Base-by-base conservation (phyloP, 164 flowering plant genomes). In the Hamamelis virginiana region DNA sequence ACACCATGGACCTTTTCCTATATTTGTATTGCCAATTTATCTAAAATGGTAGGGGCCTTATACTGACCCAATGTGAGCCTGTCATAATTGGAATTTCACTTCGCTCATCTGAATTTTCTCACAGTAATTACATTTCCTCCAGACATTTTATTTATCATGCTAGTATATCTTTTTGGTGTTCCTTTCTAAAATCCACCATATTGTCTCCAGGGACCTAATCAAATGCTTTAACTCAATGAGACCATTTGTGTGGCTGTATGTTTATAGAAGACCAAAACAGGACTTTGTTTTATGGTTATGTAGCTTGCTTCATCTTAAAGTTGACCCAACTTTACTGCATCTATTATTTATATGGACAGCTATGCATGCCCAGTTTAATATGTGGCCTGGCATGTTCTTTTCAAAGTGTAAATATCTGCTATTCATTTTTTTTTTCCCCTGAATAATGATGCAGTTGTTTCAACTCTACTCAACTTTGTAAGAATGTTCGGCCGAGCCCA, bases 391-490 rank as follows among this genome's bases (percentile, higher is more conserved):
- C 5, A n/a, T 8, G 19, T 18, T 59, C 11, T 5, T 33, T 15
- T 38, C n/a, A 22, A 59, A 59, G 22, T 6, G 38, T 16, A 21
- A 59, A n/a, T 19, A 21, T 19, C 1, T 50, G 18, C 21, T 45
- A 9, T 51, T 19, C 33, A 55, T 4, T 62, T 41, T 45, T 2
- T 19, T 52, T 5, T 5, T 57, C 41, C 28, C 23, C n/a, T 45
- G 22, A 27, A 27, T 47, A 3, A 22, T 69, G 60, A 41, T 80
- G 77, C 87, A 95, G 98, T 92, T 75, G 80, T 89, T 50, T 80
- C 97, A 48, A 95, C 97, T 14, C 78, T 95, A 21, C 75, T 80
- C 46, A 87, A 85, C 76, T 95, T 95, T 73, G 83, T 82, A 75
- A 85, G 85, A 65, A 83, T 86, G 89, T 92, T 92, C 73, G 81